These are phyloP conservation scores for Glutinoglossum americanum DNA, from an alignment of 495 filamentous ascomycete species.

Conservation along the genomic window DNA sequence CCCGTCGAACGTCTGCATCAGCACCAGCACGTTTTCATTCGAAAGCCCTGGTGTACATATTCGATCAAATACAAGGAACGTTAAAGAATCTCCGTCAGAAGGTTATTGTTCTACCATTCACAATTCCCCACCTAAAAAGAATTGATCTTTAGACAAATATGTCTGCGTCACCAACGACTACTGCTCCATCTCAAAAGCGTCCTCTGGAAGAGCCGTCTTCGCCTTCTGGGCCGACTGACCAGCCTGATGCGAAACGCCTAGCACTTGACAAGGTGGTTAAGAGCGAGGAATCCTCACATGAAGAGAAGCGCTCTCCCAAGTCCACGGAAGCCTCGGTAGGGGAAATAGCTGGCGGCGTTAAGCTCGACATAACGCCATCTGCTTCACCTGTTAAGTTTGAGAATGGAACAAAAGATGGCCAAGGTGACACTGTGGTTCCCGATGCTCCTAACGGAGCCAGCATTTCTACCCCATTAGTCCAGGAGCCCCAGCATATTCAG, in stretches of 20 bases:
- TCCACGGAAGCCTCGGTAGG: conserved; percentile 25
- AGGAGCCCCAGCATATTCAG: conserved; percentile 36
- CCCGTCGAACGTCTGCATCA: background rate
- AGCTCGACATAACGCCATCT: conserved; percentile 20
- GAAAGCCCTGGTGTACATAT: conserved; percentile 79
- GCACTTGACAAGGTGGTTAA: conserved; percentile 81
- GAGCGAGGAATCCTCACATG: conserved; percentile 24
- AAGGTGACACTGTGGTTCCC: conserved; percentile 48
- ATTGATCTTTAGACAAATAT: conserved; percentile 20
- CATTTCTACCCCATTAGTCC: conserved; percentile 7
- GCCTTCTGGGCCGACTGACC: conserved; percentile 70
- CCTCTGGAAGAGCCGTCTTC: conserved; percentile 94
- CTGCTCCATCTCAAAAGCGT: conserved; percentile 57
- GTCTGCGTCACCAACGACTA: conserved; percentile 39
- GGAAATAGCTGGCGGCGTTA: conserved; percentile 26
- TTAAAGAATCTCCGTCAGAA: conserved; percentile 5
- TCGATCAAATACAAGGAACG: conserved; percentile 35
- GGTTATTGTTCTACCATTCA: conserved; percentile 25
- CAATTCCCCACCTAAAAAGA: conserved; percentile 19
- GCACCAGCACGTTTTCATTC: conserved; percentile 59
- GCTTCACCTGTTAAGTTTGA: conserved; percentile 15
- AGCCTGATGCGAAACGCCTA: conserved; percentile 90
- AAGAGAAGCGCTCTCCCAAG: conserved; percentile 15
- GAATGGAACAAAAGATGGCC: conserved; percentile 25
- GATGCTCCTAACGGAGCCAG: conserved; percentile 42